phyloP scores from a whole-genome alignment of 257 asterid genomes.

The Fraxinus anomala region DNA sequence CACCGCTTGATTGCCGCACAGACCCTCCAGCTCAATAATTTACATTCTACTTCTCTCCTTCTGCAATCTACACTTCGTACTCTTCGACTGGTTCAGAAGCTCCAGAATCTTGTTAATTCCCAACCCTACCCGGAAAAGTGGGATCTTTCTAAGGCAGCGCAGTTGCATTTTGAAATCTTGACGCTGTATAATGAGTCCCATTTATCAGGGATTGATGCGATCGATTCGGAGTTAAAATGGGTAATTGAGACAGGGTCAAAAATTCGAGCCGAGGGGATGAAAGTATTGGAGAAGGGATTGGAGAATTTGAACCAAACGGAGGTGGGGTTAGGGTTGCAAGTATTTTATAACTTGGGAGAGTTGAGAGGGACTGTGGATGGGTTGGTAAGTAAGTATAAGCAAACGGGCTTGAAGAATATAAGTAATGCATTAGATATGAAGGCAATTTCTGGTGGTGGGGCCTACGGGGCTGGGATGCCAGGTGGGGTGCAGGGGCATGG shows the following conservation, averaged over 20 bases:
- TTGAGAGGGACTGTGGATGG: conserved; percentile 89
- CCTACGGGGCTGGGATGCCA: conserved; percentile 74
- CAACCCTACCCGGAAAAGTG: conserved; percentile 60
- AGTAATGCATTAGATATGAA: conserved; percentile 87
- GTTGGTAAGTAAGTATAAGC: conserved; percentile 81
- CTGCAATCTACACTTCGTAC: conserved; percentile 69
- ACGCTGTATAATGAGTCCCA: conserved; percentile 67
- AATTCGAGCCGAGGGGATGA: conserved; percentile 83
- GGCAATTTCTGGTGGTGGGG: conserved; percentile 64
- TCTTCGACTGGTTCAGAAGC: conserved; percentile 66
- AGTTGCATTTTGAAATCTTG: conserved; percentile 81
- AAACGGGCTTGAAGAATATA: conserved; percentile 76
- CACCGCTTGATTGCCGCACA: conserved; percentile 60
- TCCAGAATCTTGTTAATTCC: conserved; percentile 55
- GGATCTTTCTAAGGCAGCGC: conserved; percentile 91
- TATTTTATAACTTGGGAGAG: conserved; percentile 96
- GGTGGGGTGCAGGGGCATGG: conserved; percentile 96
- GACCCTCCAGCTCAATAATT: conserved; percentile 71
- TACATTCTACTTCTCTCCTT: conserved; percentile 60
- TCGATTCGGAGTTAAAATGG: conserved; percentile 86
- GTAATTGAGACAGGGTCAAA: conserved; percentile 74
- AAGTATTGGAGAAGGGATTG: conserved; percentile 85
- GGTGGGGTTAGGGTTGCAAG: conserved; percentile 94
- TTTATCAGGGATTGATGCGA: conserved; percentile 78
- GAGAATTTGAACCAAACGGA: conserved; percentile 95